Base-by-base conservation (phyloP, 257 asterid species). In the Solanum rostratum region DNA sequence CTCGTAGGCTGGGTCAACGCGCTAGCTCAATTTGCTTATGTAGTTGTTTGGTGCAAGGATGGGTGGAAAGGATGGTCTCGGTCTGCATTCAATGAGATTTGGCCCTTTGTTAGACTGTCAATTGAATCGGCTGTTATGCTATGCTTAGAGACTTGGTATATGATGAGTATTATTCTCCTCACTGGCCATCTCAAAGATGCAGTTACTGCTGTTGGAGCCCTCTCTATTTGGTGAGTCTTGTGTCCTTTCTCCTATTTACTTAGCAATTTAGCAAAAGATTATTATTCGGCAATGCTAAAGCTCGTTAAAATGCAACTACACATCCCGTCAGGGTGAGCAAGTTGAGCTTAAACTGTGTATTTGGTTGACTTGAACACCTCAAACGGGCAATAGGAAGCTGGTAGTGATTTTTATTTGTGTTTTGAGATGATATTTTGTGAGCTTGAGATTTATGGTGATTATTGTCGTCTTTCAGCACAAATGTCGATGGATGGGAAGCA, bases 121-220 rank as follows among this genome's bases (percentile, higher is more conserved):
- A 80, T 95, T 29, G 99, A 97, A 3, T 94, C 98, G n/a, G 98
- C 99, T 37, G 89, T 94, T 52, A 95, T 95, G 99, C 63, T 94
- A 78, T 95, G 98, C 88, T 84, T 95, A 45, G 99, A 95, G 87
- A 86, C 93, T 52, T 95, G 99, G 98, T 95, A 94, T 71, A 88
- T 92, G 93, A 93, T 91, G 97, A 92, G 97, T 82, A 92, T 94
- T 50, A 90, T 89, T 52, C 89, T 95, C 49, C 92, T 95, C 13
- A 86, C 97, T 0, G 99, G 99, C 2, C 91, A 91, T 89, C 98
- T 94, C 29, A 62, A 92, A 10, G 88, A 92, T 86, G 97, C 98
- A 0, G 96, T 93, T 30, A 85, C 79, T 54, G 95, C 99, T 0
- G 95, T 95, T 33, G 98, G 98, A 46, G 90, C 98, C 79, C 94